These are phyloP conservation scores for Puccinia triticina DNA, from an alignment of 1,284 basidiomycete species.

Conservation along the genomic window DNA sequence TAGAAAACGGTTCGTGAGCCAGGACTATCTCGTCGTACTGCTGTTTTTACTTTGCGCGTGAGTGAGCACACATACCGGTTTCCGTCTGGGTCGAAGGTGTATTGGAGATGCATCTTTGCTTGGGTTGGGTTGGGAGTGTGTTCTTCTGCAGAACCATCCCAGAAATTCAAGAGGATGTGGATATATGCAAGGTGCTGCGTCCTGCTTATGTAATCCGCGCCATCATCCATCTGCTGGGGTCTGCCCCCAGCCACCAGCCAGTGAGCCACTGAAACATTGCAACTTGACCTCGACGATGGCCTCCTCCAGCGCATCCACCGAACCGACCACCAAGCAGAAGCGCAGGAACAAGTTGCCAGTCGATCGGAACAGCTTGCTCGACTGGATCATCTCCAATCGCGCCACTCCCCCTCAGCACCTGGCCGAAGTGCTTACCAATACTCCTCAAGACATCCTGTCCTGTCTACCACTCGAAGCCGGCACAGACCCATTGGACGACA, in stretches of 20 bases:
- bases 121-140: too few relatives aligned
- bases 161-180: too few relatives aligned
- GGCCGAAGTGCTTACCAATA: background rate
- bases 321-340: background rate
- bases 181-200: too few relatives aligned
- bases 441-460: background rate
- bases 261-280: too few relatives aligned
- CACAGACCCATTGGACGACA: constrained; percentile 19
- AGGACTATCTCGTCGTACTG: too few relatives aligned
- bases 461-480: background rate
- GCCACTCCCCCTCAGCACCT: background rate
- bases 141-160: too few relatives aligned
- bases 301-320: background rate
- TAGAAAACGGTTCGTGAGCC: too few relatives aligned
- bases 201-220: too few relatives aligned
- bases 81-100: constrained; percentile 38
- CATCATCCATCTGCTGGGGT: too few relatives aligned
- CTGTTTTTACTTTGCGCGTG: too few relatives aligned
- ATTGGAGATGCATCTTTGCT: constrained; percentile 50
- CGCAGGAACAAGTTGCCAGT: background rate
- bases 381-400: background rate
- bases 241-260: too few relatives aligned
- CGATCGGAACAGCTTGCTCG: background rate
- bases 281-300: too few relatives aligned
- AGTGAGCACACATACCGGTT: constrained; percentile 32